These are phyloP conservation scores for Entomortierella beljakovae DNA, from an alignment of 192 early-diverging fungal genomes.

Conservation along the genomic window DNA sequence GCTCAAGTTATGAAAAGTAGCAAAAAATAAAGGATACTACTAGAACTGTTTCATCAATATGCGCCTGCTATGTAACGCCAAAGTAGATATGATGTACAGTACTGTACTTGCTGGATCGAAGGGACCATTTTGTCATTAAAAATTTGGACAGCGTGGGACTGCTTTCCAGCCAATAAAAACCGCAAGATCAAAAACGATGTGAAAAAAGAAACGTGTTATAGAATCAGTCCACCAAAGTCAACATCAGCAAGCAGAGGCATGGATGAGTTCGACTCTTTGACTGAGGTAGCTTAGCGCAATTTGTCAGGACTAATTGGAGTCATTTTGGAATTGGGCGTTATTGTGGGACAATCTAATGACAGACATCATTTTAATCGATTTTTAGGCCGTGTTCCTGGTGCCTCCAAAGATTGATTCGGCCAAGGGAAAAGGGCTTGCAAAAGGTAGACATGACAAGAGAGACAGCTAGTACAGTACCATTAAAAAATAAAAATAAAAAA, in stretches of 20 bases:
- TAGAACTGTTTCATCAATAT: background rate
- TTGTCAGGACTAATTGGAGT: too few relatives aligned
- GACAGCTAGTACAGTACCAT: background rate
- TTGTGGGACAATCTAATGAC: background rate
- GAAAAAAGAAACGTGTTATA: background rate
- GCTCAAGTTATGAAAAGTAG: background rate
- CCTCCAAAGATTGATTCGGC: slow-evolving; percentile 30
- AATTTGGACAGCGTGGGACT: too few relatives aligned
- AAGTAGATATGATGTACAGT: too few relatives aligned
- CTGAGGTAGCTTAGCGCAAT: slow-evolving; percentile 41
- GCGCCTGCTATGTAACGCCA: too few relatives aligned
- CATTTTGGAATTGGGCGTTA: background rate
- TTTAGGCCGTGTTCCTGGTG: slow-evolving; percentile 58
- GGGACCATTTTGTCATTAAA: too few relatives aligned
- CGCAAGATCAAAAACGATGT: too few relatives aligned
- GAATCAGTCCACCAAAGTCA: background rate
- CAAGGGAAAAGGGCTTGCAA: slow-evolving; percentile 26
- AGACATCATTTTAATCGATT: background rate
- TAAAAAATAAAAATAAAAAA: too few relatives aligned
- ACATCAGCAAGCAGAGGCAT: slow-evolving; percentile 6
- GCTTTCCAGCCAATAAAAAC: too few relatives aligned
- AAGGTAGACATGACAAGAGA: background rate
- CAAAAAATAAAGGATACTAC: background rate
- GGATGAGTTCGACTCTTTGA: slow-evolving; percentile 62
- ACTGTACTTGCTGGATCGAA: too few relatives aligned